These are phyloP conservation scores for Chaetomium globosum DNA, from an alignment of 2,329 filamentous ascomycete species.

Conservation along the genomic window DNA sequence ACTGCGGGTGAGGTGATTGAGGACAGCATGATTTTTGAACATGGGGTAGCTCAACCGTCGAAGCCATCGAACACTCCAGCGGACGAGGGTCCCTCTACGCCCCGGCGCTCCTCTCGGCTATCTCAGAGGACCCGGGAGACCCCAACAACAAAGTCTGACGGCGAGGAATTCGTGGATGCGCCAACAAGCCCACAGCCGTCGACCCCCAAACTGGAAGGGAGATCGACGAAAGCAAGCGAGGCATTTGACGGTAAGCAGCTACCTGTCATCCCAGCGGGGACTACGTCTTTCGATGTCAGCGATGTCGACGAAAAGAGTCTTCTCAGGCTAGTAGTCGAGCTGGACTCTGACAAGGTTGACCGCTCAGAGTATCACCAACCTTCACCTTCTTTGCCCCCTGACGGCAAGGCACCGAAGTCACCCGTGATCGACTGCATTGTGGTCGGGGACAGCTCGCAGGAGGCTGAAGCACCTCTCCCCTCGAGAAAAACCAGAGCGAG, in stretches of 20 bases:
- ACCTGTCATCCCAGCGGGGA: conserved; percentile 17
- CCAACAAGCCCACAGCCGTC: conserved; percentile 47
- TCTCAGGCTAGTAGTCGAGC: conserved; percentile 53
- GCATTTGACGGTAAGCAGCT: conserved; percentile 5
- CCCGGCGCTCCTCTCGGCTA: conserved; percentile 29
- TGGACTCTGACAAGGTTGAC: conserved; percentile 49
- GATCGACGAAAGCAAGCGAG: conserved; percentile 28
- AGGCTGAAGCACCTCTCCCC: conserved; percentile 16
- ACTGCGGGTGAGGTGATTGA: conserved; percentile 33
- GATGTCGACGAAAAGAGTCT: conserved; percentile 54
- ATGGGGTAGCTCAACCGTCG: background rate
- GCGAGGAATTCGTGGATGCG: conserved; percentile 56
- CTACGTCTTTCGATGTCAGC: conserved; percentile 47
- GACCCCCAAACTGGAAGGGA: conserved; percentile 38
- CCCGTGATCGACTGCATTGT: conserved; percentile 41
- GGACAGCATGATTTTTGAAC: conserved; percentile 32
- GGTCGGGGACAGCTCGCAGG: conserved; percentile 37
- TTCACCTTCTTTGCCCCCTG: conserved; percentile 38
- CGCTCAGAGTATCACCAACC: conserved; percentile 36
- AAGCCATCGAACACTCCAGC: background rate
- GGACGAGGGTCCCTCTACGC: conserved; percentile 31
- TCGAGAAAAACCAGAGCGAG: conserved; percentile 30
- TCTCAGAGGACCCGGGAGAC: conserved; percentile 41
- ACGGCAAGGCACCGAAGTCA: conserved; percentile 33
- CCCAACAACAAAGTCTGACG: conserved; percentile 45